Base-by-base conservation (phyloP, 2,329 filamentous ascomycete genomes). In the Claviceps africana region DNA sequence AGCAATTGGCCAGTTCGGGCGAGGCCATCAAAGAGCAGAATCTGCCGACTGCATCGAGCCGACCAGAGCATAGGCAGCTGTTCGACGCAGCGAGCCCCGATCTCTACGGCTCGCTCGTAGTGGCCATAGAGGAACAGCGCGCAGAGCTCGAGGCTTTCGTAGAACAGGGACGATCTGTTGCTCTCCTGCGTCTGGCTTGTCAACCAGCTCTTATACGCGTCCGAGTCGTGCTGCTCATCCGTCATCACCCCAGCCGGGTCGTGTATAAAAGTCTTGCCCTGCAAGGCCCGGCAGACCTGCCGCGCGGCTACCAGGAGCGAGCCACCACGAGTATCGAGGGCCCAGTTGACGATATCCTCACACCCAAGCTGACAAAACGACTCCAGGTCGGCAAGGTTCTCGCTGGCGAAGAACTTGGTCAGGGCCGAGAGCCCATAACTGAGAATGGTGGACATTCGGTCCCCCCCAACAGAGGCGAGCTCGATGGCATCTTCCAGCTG, bases 291-390 rank as follows among this genome's bases (percentile, higher is more conserved):
- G 49, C 76, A 78, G 25, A 78, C 74, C 62, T 90, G 86, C 48
- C 83, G 72, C 3, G 83, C 72, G 2, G 78, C 75, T 54, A 85
- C 78, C 7, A 90, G 69, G 50, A 88, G 71, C 0, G 81, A 80
- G 2, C 86, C 86, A 17, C 86, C 86, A 53, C 85, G 75, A 1
- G 83, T 76, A 59, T 89, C 86, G 45, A 75, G 71, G 47, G 81
- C 72, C 86, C 86, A 90, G 48, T 83, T 80, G 1, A 79, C 79
- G 53, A 87, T 78, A 56, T 89, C 86, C 55, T 88, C 78, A 55
- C 82, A 84, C n/a, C 81, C 77, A 55, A 83, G 86, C 47, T 81
- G 76, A 58, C 83, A 85, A 61, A 81, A 86, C 0, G 76, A 75
- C 62, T 89, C 85, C 0, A 88, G 69, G 52, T 90, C 86, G 15